phyloP scores from a whole-genome alignment of 257 asterid genomes.

The Catharanthus roseus region DNA sequence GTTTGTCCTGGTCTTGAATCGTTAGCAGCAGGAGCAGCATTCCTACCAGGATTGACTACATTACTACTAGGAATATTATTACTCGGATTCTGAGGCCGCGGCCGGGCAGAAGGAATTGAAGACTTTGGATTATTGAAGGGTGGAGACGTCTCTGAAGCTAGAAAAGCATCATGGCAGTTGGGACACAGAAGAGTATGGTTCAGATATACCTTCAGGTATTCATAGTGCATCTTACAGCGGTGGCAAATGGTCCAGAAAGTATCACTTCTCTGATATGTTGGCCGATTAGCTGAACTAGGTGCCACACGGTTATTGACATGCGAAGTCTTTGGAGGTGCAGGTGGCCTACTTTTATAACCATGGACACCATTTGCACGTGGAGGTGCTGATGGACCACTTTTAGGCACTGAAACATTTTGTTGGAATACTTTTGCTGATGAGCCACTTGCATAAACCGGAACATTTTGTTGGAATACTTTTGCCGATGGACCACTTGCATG shows the following conservation, averaged over 20 bases:
- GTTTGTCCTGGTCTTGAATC: constrained; percentile 31
- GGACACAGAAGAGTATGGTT: constrained; percentile 68
- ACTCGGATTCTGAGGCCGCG: constrained; percentile 24
- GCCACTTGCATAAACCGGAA: constrained; percentile 29
- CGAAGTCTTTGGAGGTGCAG: constrained; percentile 35
- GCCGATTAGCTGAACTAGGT: constrained; percentile 29
- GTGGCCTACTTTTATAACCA: constrained; percentile 27
- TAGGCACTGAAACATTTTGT: constrained; percentile 10
- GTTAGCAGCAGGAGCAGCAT: constrained; percentile 27
- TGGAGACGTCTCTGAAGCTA: constrained; percentile 54
- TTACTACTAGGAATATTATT: constrained; percentile 26
- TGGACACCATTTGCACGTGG: constrained; percentile 46
- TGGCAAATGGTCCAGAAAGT: constrained; percentile 81
- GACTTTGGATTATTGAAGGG: constrained; percentile 36
- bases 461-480: background rate
- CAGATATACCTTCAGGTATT: constrained; percentile 54
- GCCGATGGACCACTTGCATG: constrained; percentile 44
- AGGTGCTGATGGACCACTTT: constrained; percentile 45
- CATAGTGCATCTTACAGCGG: constrained; percentile 70
- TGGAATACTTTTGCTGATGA: constrained; percentile 26
- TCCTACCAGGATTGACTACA: constrained; percentile 27
- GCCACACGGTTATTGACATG: constrained; percentile 19
- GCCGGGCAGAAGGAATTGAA: constrained; percentile 23
- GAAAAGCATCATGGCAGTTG: constrained; percentile 51
- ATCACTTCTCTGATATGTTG: constrained; percentile 32